These are phyloP conservation scores for Lentinula guzmanii DNA, from an alignment of 768 basidiomycete species.

Conservation along the genomic window DNA sequence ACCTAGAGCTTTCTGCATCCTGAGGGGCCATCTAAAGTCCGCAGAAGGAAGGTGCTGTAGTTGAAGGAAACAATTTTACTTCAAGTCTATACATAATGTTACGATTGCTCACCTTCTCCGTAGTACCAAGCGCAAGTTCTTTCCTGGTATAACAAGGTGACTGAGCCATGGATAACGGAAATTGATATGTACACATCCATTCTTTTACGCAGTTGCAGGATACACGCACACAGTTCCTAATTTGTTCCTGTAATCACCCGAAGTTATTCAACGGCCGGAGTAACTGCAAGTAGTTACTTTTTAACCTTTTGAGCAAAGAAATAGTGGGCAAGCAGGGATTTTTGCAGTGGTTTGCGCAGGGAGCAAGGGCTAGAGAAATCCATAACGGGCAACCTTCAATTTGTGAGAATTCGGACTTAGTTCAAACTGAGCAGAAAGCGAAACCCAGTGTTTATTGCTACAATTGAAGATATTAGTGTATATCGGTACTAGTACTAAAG, in stretches of 20 bases:
- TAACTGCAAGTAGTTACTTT: not conserved
- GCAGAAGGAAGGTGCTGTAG: not conserved
- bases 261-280: not conserved
- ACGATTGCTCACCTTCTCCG: not conserved
- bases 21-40: not conserved
- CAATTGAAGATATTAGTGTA: not conserved
- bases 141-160: not conserved
- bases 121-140: not conserved
- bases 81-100: too few relatives aligned
- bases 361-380: not conserved
- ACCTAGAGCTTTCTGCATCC: slow-evolving; percentile 20
- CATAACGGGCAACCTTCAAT: not conserved
- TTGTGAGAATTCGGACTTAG: not conserved
- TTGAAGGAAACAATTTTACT: not conserved
- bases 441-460: not conserved
- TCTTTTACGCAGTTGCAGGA: slow-evolving; percentile 1
- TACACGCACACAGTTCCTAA: not conserved
- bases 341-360: not conserved
- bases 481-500: not conserved
- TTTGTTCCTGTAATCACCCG: not conserved
- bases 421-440: not conserved
- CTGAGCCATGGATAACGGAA: not conserved
- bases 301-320: not conserved
- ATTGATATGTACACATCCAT: not conserved
- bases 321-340: not conserved